Evolutionary conservation across 805 yeast species (phyloP).

Genomic region (Starmerella vitae): DNA sequence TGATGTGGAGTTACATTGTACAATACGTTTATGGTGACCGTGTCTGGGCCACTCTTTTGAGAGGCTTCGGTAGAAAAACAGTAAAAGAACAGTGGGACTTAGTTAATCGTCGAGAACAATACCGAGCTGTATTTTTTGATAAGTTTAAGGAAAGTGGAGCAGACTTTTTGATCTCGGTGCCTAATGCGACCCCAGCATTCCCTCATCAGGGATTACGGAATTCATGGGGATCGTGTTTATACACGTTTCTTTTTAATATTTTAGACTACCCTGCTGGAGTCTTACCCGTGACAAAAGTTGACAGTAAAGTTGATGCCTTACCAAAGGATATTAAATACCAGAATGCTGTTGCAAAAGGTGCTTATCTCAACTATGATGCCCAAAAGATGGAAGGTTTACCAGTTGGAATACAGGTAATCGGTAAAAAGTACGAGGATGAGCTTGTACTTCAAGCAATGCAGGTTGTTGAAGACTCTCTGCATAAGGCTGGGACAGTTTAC

Average conservation of each 20-base stretch:
- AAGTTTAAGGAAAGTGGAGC: slow-evolving; percentile 27
- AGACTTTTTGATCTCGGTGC: slow-evolving; percentile 30
- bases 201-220: slow-evolving; percentile 30
- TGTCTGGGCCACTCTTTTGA: slow-evolving; percentile 30
- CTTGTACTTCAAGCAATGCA: slow-evolving; percentile 40
- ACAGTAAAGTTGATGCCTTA: slow-evolving; percentile 27
- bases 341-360: slow-evolving; percentile 34
- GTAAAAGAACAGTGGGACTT: slow-evolving; percentile 29
- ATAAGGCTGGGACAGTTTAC: slow-evolving; percentile 3
- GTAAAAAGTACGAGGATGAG: slow-evolving; percentile 42
- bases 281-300: slow-evolving; percentile 47
- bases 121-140: slow-evolving; percentile 24
- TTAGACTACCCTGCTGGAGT: slow-evolving; percentile 45
- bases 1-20: slow-evolving; percentile 28
- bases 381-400: slow-evolving; percentile 37
- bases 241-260: slow-evolving; percentile 43
- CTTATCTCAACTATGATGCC: slow-evolving; percentile 38
- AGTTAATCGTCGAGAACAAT: slow-evolving; percentile 29
- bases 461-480: slow-evolving; percentile 28
- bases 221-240: slow-evolving; percentile 33
- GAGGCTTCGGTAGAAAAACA: slow-evolving; percentile 28
- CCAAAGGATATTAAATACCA: slow-evolving; percentile 22
- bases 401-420: slow-evolving; percentile 50
- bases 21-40: slow-evolving; percentile 26
- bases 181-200: slow-evolving; percentile 34